phyloP scores from a whole-genome alignment of 129 eudicot species.

The Ambrosia trifida region DNA sequence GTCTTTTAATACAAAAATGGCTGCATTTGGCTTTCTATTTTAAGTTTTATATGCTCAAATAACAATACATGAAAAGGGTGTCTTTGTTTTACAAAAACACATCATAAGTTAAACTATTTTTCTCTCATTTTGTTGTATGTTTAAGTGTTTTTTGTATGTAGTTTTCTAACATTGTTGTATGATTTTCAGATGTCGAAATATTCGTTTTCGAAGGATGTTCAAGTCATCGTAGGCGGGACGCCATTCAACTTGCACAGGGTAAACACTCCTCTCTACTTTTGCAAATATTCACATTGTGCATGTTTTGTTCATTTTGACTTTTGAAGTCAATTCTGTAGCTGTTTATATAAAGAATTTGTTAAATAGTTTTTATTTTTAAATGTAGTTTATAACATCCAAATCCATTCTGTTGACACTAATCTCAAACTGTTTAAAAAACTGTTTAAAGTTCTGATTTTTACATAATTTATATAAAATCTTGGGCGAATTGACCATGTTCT shows the following conservation, averaged over 20 bases:
- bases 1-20: background rate
- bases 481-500: too few relatives aligned
- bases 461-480: too few relatives aligned
- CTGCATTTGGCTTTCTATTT: conserved; percentile 11
- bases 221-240: conserved; percentile 17
- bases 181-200: conserved; percentile 31
- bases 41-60: background rate
- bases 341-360: too few relatives aligned
- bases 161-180: conserved; percentile 12
- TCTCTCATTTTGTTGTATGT: background rate
- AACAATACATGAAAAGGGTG: too few relatives aligned
- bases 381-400: too few relatives aligned
- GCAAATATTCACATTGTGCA: background rate
- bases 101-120: too few relatives aligned
- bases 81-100: too few relatives aligned
- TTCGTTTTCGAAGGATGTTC: conserved; percentile 37
- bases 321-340: background rate
- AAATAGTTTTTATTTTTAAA: too few relatives aligned
- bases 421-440: too few relatives aligned
- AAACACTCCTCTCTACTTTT: conserved; percentile 22
- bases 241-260: conserved; percentile 32
- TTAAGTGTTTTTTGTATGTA: background rate
- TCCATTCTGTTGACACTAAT: too few relatives aligned
- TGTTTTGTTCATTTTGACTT: conserved; percentile 11
- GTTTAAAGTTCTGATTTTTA: too few relatives aligned